Conservation (phyloP, 2,329 filamentous ascomycete species). For the Ophiocordyceps camponoti-rufipedis region DNA sequence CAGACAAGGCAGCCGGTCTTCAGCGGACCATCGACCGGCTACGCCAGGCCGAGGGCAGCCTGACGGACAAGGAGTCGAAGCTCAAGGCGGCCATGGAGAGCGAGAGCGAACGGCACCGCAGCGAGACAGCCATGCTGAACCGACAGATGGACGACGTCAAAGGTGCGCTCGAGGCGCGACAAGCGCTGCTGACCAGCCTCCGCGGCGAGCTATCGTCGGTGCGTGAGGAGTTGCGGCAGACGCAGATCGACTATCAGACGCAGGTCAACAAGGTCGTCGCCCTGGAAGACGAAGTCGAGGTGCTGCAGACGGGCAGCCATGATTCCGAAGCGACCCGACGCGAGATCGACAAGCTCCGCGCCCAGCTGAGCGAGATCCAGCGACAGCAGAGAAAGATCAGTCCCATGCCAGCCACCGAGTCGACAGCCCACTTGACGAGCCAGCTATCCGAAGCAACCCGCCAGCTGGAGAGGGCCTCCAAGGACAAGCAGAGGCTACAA, state of each 20-base stretch:
- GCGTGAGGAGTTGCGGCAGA: conserved; percentile 52
- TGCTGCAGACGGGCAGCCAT: conserved; percentile 31
- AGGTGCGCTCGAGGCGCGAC: conserved; percentile 48
- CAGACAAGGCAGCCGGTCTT: conserved; percentile 48
- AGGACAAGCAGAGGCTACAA: conserved; percentile 45
- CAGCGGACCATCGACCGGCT: conserved; percentile 55
- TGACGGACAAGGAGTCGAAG: conserved; percentile 49
- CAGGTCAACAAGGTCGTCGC: conserved; percentile 47
- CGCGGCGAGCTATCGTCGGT: conserved; percentile 47
- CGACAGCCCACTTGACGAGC: conserved; percentile 32
- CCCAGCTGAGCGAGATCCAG: conserved; percentile 20
- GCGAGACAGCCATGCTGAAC: conserved; percentile 50
- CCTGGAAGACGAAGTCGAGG: conserved; percentile 60
- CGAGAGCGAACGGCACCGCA: conserved; percentile 52
- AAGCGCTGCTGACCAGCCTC: conserved; percentile 45
- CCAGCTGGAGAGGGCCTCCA: conserved; percentile 35
- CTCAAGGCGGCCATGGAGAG: conserved; percentile 51
- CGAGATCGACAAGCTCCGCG: conserved; percentile 11
- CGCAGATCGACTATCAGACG: conserved; percentile 41
- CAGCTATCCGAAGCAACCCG: conserved; percentile 39
- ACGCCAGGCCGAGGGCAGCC: conserved; percentile 46
- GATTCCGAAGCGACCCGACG: conserved; percentile 6
- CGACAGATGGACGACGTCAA: conserved; percentile 61
- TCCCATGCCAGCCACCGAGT: conserved; percentile 18
- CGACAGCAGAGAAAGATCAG: conserved; percentile 3